These are phyloP conservation scores for Lentinula edodes DNA, from an alignment of 768 basidiomycete genomes.

Conservation along the genomic window DNA sequence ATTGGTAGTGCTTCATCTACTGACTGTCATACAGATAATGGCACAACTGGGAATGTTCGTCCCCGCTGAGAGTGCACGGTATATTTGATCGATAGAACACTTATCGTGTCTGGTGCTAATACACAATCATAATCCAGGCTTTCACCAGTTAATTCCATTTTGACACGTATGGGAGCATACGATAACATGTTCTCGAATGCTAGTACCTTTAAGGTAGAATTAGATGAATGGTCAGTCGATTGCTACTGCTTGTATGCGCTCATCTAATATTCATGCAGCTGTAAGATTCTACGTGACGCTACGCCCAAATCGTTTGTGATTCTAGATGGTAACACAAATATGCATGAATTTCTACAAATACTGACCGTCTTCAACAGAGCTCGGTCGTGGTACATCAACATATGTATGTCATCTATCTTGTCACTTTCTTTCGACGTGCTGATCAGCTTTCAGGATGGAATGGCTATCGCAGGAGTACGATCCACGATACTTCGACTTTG, in stretches of 20 bases:
- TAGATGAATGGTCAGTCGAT: conserved; percentile 82
- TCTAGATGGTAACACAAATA: conserved; percentile 68
- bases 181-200: conserved; percentile 95
- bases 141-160: conserved; percentile 85
- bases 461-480: conserved; percentile 90
- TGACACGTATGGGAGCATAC: conserved; percentile 98
- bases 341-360: background rate
- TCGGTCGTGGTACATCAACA: conserved; percentile 94
- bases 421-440: background rate
- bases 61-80: conserved; percentile 80
- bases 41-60: conserved; percentile 95
- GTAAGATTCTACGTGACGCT: conserved; percentile 89
- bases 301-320: conserved; percentile 94
- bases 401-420: conserved; percentile 43
- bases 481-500: background rate
- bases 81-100: conserved; percentile 14
- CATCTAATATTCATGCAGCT: conserved; percentile 37
- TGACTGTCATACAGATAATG: conserved; percentile 55
- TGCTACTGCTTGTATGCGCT: background rate
- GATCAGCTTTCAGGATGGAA: conserved; percentile 67
- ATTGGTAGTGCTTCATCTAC: background rate
- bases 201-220: conserved; percentile 97
- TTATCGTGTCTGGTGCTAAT: background rate
- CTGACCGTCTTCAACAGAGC: conserved; percentile 46
- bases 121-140: conserved; percentile 37